These are phyloP conservation scores for Didymella pinodella DNA, from an alignment of 2,329 filamentous ascomycete species.

Conservation along the genomic window DNA sequence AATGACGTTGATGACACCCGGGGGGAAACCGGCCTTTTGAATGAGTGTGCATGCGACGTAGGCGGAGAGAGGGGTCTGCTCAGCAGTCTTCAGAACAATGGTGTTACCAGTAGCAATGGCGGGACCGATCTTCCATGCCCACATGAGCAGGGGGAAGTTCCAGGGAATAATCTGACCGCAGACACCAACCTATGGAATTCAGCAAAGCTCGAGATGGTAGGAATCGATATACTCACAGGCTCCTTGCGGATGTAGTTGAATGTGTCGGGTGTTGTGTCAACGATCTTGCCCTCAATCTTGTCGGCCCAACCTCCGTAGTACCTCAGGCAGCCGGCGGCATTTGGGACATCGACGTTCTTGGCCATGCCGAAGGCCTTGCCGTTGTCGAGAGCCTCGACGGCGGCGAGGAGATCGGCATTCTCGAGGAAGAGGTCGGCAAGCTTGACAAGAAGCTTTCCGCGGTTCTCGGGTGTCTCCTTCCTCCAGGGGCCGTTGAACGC, in stretches of 20 bases:
- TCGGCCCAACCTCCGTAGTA: conserved; percentile 93
- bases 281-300: conserved; percentile 88
- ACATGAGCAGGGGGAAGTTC: conserved; percentile 87
- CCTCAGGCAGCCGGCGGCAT: conserved; percentile 74
- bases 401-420: conserved; percentile 77
- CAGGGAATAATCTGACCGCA: conserved; percentile 90
- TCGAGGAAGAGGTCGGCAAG: conserved; percentile 83
- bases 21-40: conserved; percentile 80
- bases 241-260: conserved; percentile 86
- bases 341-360: conserved; percentile 72
- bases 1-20: conserved; percentile 78
- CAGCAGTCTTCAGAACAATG: conserved; percentile 76
- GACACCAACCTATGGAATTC: conserved; percentile 67
- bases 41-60: conserved; percentile 70
- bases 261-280: conserved; percentile 78
- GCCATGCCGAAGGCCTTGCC: conserved; percentile 82
- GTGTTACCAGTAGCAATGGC: conserved; percentile 77
- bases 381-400: conserved; percentile 88
- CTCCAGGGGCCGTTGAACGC: conserved; percentile 80
- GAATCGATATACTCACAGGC: conserved; percentile 60
- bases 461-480: conserved; percentile 72
- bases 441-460: conserved; percentile 74
- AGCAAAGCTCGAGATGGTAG: conserved; percentile 13
- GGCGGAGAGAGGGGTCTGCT: conserved; percentile 77
- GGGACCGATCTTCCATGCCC: conserved; percentile 81